Evolutionary conservation across 257 asterid genomes (phyloP).

Genomic region (Solanum bulbocastanum): DNA sequence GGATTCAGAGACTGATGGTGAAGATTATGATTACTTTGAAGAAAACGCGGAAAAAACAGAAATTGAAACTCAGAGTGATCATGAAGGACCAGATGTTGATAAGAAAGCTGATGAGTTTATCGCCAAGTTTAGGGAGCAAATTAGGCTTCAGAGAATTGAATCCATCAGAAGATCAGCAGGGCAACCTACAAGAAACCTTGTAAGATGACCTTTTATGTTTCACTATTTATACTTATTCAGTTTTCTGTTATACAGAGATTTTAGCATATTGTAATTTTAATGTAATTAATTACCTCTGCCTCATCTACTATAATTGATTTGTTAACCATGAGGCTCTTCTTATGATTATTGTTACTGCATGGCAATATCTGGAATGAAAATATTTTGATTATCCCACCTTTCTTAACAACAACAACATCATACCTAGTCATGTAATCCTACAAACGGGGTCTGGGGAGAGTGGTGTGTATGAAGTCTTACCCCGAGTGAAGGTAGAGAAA

Average conservation of each 20-base stretch:
- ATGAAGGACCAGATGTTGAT: conserved; percentile 69
- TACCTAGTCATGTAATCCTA: too few species aligned
- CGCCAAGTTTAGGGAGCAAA: conserved; percentile 89
- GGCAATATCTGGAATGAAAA: not conserved
- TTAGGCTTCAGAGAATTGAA: conserved; percentile 76
- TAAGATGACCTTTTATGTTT: conserved; percentile 4
- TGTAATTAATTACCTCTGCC: not conserved
- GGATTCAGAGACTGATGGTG: conserved; percentile 26
- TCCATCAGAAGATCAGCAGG: conserved; percentile 69
- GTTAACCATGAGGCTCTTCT: not conserved
- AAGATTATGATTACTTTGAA: conserved; percentile 22
- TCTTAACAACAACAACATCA: not conserved
- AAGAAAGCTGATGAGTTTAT: conserved; percentile 96
- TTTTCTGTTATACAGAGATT: not conserved
- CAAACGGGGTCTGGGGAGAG: not conserved
- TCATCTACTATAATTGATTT: not conserved
- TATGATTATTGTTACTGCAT: not conserved
- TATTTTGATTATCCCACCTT: not conserved
- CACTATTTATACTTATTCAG: not conserved
- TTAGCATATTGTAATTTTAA: not conserved
- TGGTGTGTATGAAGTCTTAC: not conserved
- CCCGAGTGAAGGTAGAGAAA: not conserved
- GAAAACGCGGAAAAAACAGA: conserved; percentile 3
- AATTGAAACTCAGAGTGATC: conserved; percentile 6
- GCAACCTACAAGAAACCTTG: conserved; percentile 34